Base-by-base conservation (phyloP, 108 stramenopile species). In the Cyclotella distinguenda region DNA sequence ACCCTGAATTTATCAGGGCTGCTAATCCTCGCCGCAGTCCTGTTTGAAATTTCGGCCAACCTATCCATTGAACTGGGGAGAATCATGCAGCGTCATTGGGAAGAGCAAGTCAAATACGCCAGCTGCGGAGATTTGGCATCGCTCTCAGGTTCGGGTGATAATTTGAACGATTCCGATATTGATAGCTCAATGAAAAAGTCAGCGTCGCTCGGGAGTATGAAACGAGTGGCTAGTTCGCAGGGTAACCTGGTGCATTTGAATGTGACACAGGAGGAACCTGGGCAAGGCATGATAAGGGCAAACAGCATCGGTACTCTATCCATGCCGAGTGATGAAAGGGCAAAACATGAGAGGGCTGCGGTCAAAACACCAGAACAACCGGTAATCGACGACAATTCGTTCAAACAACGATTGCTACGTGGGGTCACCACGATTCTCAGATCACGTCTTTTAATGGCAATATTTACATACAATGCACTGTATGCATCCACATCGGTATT, bases 391-490 rank as follows among this genome's bases (percentile, higher is more conserved):
- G 90, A 88, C 43, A 80, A 87, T 69, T 83, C 89, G 13, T 95
- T 92, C 80, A 86, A 83, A 52, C 87, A 91, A 64, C 68, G 94
- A 39, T 72, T 95, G 34, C 56, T 90, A 15, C 87, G 90, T 48
- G 90, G 90, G 9, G 63, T 89, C 26, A 92, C 84, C 4, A 92
- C 90, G 27, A 95, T 95, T 60, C 59, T 95, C n/a, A 62, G 81
- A 38, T 89, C 87, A 13, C 84, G 87, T 26, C 76, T 95, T 9
- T 75, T 95, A 28, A 90, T 95, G 88, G 74, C 90, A 42, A 95
- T 92, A 46, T 95, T 95, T 59, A 95, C 90, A 26, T 95, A 95
- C 80, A 95, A 95, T 79, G 94, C 94, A 6, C 78, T 95, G 11
- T 91, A 80, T 64, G 87, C 94, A 38, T 82, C 85, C 18, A 89